Conservation (phyloP, 495 filamentous ascomycete genomes). For the Penicillium simplicissimum region DNA sequence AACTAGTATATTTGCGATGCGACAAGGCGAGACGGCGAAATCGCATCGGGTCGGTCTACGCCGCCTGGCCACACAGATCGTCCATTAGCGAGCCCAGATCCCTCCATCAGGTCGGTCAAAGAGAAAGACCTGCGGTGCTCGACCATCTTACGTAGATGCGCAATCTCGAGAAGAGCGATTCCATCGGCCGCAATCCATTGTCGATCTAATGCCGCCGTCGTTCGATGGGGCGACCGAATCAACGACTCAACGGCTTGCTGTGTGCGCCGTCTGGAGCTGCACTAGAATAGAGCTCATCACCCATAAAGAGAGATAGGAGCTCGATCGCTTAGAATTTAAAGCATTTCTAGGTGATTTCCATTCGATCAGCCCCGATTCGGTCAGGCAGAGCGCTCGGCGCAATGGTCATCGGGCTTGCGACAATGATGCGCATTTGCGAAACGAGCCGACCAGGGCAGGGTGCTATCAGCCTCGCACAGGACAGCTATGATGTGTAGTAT, state of each 20-base stretch:
- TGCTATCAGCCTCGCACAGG: neutral
- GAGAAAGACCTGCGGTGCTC: neutral
- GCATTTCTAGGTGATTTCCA: constrained; percentile 1
- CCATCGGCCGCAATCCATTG: constrained; percentile 13
- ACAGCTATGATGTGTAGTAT: neutral
- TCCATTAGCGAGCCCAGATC: neutral
- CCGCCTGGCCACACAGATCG: constrained; percentile 19
- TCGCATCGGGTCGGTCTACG: constrained; percentile 17
- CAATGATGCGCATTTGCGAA: constrained; percentile 33
- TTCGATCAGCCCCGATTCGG: constrained; percentile 9
- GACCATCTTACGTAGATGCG: neutral
- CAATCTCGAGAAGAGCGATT: neutral
- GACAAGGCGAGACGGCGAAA: constrained; percentile 23
- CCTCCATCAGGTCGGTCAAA: neutral
- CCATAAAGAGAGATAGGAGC: neutral
- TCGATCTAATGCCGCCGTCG: constrained; percentile 13
- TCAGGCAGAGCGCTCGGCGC: constrained; percentile 31
- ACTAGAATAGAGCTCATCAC: neutral
- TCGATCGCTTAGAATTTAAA: neutral
- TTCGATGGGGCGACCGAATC: constrained; percentile 9
- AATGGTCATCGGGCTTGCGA: constrained; percentile 32
- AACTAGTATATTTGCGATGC: constrained; percentile 20
- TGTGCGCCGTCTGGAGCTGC: constrained; percentile 11
- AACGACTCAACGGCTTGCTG: constrained; percentile 19
- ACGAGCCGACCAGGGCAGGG: constrained; percentile 2